phyloP scores from a whole-genome alignment of 805 yeast genomes.

The Candida dajiaensis region DNA sequence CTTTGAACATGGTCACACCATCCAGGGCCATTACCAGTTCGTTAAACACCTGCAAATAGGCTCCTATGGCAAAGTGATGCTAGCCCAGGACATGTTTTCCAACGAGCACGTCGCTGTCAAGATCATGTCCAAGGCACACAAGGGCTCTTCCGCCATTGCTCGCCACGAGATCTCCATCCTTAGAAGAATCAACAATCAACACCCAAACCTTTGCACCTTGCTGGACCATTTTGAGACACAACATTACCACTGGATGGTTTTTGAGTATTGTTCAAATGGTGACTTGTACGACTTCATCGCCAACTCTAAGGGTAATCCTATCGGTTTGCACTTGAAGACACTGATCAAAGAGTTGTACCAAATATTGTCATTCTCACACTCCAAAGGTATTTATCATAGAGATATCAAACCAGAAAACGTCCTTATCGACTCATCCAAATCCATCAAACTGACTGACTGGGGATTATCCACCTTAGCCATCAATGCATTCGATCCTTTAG shows the following conservation, averaged over 20 bases:
- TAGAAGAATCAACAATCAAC: conserved; percentile 21
- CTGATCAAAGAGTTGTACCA: conserved; percentile 43
- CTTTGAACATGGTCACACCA: conserved; percentile 2
- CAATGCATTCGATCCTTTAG: conserved; percentile 27
- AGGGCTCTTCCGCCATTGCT: conserved; percentile 40
- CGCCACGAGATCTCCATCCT: conserved; percentile 46
- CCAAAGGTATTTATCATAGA: conserved; percentile 56
- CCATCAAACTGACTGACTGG: conserved; percentile 67
- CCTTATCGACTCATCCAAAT: conserved; percentile 42
- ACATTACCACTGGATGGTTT: conserved; percentile 45
- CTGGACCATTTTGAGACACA: conserved; percentile 52
- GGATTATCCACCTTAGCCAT: conserved; percentile 48
- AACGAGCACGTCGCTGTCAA: conserved; percentile 45
- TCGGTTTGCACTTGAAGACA: conserved; percentile 26
- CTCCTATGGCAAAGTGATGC: conserved; percentile 55
- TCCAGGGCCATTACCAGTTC: conserved; percentile 3
- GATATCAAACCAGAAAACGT: conserved; percentile 74
- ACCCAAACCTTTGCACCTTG: conserved; percentile 52
- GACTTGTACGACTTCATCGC: conserved; percentile 55
- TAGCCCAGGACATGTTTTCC: conserved; percentile 37
- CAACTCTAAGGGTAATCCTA: conserved; percentile 16
- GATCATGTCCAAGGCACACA: conserved; percentile 39
- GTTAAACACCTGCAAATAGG: conserved; percentile 30
- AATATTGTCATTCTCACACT: conserved; percentile 52
- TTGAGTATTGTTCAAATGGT: conserved; percentile 64